These are phyloP conservation scores for Macrolepiota fuliginosa DNA, from an alignment of 768 basidiomycete species.

Conservation along the genomic window DNA sequence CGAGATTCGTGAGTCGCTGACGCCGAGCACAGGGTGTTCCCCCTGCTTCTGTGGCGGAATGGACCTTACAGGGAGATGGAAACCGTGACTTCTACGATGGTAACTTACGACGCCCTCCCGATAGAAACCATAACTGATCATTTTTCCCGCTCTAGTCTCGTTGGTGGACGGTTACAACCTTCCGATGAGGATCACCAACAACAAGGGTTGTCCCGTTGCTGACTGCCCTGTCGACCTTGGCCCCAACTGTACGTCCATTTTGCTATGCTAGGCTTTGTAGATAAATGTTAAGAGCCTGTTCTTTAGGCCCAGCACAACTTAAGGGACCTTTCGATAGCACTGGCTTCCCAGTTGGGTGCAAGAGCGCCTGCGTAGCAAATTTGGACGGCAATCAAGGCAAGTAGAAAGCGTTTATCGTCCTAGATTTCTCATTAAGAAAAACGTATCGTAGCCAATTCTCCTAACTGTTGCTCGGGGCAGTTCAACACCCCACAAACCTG, in stretches of 20 bases:
- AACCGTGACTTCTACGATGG: constrained; percentile 61
- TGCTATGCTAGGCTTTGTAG: not conserved
- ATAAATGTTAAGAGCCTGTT: not conserved
- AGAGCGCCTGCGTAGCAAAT: constrained; percentile 51
- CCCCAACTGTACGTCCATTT: constrained; percentile 32
- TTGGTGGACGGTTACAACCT: constrained; percentile 68
- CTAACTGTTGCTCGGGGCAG: constrained; percentile 64
- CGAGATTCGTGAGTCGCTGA: not conserved
- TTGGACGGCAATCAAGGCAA: constrained; percentile 40
- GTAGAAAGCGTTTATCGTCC: not conserved
- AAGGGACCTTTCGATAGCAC: constrained; percentile 50
- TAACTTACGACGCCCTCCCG: constrained; percentile 20
- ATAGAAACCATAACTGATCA: not conserved
- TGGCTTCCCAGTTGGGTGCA: constrained; percentile 61
- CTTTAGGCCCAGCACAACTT: constrained; percentile 45
- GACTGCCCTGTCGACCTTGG: constrained; percentile 62
- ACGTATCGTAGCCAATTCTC: constrained; percentile 45
- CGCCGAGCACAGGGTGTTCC: constrained; percentile 49
- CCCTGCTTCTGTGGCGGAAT: constrained; percentile 69
- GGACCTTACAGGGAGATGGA: constrained; percentile 47
- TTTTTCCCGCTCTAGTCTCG: constrained; percentile 40
- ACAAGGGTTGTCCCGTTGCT: constrained; percentile 50
- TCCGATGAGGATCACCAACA: constrained; percentile 56
- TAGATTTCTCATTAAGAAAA: too few relatives aligned
- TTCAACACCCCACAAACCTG: constrained; percentile 53